These are phyloP conservation scores for Cordia subcordata DNA, from an alignment of 257 asterid species.

Conservation along the genomic window DNA sequence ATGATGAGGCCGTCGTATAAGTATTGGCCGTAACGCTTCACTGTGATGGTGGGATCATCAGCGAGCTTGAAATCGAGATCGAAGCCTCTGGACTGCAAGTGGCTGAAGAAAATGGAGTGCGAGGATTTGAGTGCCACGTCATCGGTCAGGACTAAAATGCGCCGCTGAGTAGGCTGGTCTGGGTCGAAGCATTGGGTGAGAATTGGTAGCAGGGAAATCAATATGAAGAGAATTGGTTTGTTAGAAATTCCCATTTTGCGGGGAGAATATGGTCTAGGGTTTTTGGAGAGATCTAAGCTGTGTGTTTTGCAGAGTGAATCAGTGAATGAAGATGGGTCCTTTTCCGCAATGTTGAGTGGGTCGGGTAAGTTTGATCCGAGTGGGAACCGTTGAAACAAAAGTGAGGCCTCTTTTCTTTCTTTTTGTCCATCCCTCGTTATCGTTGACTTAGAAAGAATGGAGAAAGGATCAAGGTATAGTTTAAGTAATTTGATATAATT, in stretches of 20 bases:
- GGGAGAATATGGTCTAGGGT: slow-evolving; percentile 13
- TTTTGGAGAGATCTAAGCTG: slow-evolving; percentile 1
- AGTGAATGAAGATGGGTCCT: no score
- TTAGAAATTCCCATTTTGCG: slow-evolving; percentile 3
- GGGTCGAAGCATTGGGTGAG: slow-evolving; percentile 45
- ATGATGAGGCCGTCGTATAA: slow-evolving; percentile 70
- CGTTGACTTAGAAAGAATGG: no score
- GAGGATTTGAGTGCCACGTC: slow-evolving; percentile 69
- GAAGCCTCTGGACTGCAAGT: slow-evolving; percentile 60
- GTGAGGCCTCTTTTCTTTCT: no score
- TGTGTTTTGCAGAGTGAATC: no score
- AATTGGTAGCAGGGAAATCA: slow-evolving; percentile 32
- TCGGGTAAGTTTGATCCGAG: no score
- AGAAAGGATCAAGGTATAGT: no score
- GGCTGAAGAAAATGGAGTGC: slow-evolving; percentile 60
- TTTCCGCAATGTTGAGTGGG: no score
- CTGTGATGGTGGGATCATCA: slow-evolving; percentile 50
- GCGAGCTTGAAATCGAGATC: slow-evolving; percentile 77
- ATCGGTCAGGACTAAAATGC: slow-evolving; percentile 63
- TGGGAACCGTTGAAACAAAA: no score
- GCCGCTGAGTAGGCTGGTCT: slow-evolving; percentile 62
- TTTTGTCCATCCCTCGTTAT: no score
- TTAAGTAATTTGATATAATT: no score
- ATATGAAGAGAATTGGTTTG: slow-evolving; percentile 19
- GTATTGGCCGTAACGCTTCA: slow-evolving; percentile 69